Base-by-base conservation (phyloP, 2,329 filamentous ascomycete genomes). In the Aphanocladium album region DNA sequence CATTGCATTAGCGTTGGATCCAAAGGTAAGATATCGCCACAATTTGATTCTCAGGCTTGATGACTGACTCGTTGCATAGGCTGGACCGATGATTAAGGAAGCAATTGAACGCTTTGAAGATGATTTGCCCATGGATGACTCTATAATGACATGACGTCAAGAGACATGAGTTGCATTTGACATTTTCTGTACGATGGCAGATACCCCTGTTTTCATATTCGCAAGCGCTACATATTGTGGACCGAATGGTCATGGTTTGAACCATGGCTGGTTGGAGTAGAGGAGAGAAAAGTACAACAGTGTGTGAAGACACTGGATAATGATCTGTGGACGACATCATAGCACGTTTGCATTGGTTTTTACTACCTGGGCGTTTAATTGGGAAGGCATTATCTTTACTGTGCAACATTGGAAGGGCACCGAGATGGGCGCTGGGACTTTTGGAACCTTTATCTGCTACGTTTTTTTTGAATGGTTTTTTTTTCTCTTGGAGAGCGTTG, bases 51-150 rank as follows among this genome's bases (percentile, higher is more conserved):
- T 62, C 5, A n/a, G 46, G 1, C 21, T 25, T 47, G 41, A 30
- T 11, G 39, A 39, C 27, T 35, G 19, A 17, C 25, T 43, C 8
- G 43, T 33, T 9, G 8, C 21, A 58, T 66, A 96, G 93, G 91
- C 93, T 68, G 92, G 91, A 65, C 89, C 90, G 64, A 89, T 92
- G 73, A 97, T 99, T 75, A 99, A 98, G 76, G 92, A 96, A 72
- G 92, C 91, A 19, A 97, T 99, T 77, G 93, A 98, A 78, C 89
- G 88, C 67, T 83, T 98, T 61, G 91, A 96, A 69, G 88, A 92
- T 60, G 88, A 90, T 62, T 86, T 90, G 61, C 83, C 87, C 60
- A 86, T 90, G 74, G 83, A 87, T 64, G 84, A 87, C 71, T 85
- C 83, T 63, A 85, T 86, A 80, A 84, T 84, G 75, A 76, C 76